phyloP scores from a whole-genome alignment of 768 basidiomycete genomes.

The Mycena floridula region DNA sequence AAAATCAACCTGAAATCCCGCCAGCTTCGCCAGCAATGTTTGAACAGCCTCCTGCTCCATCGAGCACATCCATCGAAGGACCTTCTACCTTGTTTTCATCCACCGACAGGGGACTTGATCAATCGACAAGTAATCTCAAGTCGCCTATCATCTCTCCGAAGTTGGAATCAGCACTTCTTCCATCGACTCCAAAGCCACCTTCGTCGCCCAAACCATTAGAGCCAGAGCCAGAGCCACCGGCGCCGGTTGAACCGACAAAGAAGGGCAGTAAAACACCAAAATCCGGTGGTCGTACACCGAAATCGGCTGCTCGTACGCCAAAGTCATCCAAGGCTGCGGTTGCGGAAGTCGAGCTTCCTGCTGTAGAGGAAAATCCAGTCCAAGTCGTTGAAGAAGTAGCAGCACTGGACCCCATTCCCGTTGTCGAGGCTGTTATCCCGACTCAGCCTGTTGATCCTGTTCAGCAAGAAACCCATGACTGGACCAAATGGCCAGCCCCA shows the following conservation, averaged over 20 bases:
- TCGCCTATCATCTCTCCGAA: neutral
- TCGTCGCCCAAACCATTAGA: neutral
- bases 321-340: neutral
- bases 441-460: neutral
- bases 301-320: neutral
- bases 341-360: neutral
- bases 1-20: neutral
- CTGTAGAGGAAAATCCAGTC: neutral
- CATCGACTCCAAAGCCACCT: neutral
- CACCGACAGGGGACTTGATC: no score
- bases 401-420: no score
- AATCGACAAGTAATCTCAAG: no score
- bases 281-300: neutral
- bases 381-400: neutral
- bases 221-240: neutral
- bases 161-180: neutral
- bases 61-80: no score
- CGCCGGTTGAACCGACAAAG: neutral
- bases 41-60: no score
- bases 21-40: no score
- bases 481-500: neutral
- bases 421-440: no score
- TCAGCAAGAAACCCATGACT: neutral
- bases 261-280: neutral
- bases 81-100: no score